Evolutionary conservation across 2,329 filamentous ascomycete genomes (phyloP), one percentile per base, ranked within the genome.

Genomic region (Fusarium xylarioides): DNA sequence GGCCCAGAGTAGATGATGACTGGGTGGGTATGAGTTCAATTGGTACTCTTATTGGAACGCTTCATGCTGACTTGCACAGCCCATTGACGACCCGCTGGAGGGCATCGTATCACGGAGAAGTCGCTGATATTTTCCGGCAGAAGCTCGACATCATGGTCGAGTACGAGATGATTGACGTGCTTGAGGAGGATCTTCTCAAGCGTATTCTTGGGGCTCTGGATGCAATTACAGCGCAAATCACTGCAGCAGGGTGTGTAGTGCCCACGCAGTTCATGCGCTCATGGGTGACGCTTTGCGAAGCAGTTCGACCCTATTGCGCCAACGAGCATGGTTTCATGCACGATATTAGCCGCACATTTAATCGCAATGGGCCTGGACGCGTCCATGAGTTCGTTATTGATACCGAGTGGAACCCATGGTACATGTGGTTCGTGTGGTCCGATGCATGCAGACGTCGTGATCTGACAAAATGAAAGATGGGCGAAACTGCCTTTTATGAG

Each of bases 131-230:
- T 19, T 68, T 75, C 34, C 40, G 44, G 0, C 28, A 46, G 12
- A 75, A 75, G 57, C 21, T 75, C 11, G 21, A 54, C 5, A 28
- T 75, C 12, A 57, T 75, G 42, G 28, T 63, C 57, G 19, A 58
- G 37, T 53, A 73, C 30, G 7, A 52, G 3, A 69, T 66, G 35
- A 21, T 74, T 28, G 46, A 53, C 18, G n/a, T 35, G 1, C 12
- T 21, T 4, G 73, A 75, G 38, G 15, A 50, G 34, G 18, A 26
- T 26, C 21, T 64, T 3, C 44, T 73, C 19, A 32, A 37, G 8
- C 35, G 16, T 10, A 34, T 75, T 2, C 44, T n/a, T 2, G 5
- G 11, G 11, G 46, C 58, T 34, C 37, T 71, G 2, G 34, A 50
- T 14, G 19, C 34, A 4, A 63, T 74, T 9, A 35, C 56, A 1